Conservation (phyloP, 179 eudicot species). For the Pouteria campechiana region DNA sequence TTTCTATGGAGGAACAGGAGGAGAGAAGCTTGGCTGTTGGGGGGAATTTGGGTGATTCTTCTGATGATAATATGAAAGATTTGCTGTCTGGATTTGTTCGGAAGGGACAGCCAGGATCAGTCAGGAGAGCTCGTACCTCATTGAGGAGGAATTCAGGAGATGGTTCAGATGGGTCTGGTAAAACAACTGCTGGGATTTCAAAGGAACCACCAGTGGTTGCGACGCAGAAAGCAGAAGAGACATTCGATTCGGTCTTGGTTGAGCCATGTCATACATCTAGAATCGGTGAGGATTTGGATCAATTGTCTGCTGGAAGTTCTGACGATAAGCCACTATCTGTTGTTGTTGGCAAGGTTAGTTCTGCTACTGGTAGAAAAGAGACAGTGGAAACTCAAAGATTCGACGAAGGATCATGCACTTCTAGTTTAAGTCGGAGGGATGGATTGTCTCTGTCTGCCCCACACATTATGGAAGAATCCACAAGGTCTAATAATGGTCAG, state of each 20-base stretch:
- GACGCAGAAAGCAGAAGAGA: no score
- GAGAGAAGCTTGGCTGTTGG: slow-evolving; percentile 6
- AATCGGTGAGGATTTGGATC: slow-evolving; percentile 8
- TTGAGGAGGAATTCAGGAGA: slow-evolving; percentile 22
- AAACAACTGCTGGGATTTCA: slow-evolving; percentile 15
- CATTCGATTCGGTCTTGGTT: slow-evolving; percentile 6
- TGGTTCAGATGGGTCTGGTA: slow-evolving; percentile 20
- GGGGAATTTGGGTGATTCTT: slow-evolving; percentile 3
- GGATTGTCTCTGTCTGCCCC: no score
- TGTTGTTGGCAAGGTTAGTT: no score
- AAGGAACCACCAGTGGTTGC: slow-evolving; percentile 6
- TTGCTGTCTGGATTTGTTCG: slow-evolving; percentile 47
- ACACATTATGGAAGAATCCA: no score
- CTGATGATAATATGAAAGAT: slow-evolving; percentile 39
- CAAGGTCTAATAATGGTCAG: no score
- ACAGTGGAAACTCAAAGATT: no score
- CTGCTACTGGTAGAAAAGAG: no score
- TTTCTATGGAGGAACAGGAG: slow-evolving; percentile 14
- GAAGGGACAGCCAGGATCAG: slow-evolving; percentile 47
- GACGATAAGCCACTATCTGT: no score
- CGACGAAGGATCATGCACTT: no score
- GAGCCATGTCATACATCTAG: slow-evolving; percentile 6
- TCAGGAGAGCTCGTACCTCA: slow-evolving; percentile 25
- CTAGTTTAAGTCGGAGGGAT: no score
- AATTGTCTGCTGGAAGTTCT: slow-evolving; percentile 2